Base-by-base conservation (phyloP, 2,329 filamentous ascomycete genomes). In the Lasiodiplodia sp. region DNA sequence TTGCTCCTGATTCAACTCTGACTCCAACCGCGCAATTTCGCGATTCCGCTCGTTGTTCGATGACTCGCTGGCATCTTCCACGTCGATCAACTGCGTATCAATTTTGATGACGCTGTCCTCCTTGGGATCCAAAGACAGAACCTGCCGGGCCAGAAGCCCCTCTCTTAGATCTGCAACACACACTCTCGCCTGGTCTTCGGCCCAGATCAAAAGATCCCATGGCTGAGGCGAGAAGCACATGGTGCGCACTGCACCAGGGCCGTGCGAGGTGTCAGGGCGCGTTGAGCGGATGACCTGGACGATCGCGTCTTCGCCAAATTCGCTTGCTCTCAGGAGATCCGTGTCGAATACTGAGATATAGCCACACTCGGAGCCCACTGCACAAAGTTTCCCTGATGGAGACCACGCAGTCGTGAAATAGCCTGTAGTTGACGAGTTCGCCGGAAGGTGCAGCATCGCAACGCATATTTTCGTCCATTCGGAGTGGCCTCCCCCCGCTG, bases 201-300 rank as follows among this genome's bases (percentile, higher is more conserved):
- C 92, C 94, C 96, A 98, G 7, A 96, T 92, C 51, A 99, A 83
- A 21, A 99, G 87, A 76, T 97, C 95, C 84, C 91, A 95, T 0
- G 94, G 93, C 1, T 92, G 92, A 0, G 95, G 94, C 4, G 92
- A 94, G 77, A 99, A 99, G 1, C 91, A 87, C 92, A 98, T 96
- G 70, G 94, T 93, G 70, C 96, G 88, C 66, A 98, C 89, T 38
- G 95, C 94, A 53, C 95, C 95, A 23, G 87, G 79, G 11, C 78
- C 85, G 25, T 88, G 86, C n/a, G 84, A 69, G 52, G 77, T 86
- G 69, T 87, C 86, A 0, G 92, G 88, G 70, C 93, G 86, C 0
- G 94, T 94, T 18, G 94, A 94, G 69, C 87, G 87, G 74, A 98
- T 93, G 10, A 90, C 87, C 25, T 90, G 90, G 47, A 97, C 81